A percentile compares a stretch with the other conserved stretches of the same genome.
These are phyloP conservation scores for Stylonectria norvegica DNA, from an alignment of 2,329 filamentous ascomycete genomes.

Conservation along the genomic window DNA sequence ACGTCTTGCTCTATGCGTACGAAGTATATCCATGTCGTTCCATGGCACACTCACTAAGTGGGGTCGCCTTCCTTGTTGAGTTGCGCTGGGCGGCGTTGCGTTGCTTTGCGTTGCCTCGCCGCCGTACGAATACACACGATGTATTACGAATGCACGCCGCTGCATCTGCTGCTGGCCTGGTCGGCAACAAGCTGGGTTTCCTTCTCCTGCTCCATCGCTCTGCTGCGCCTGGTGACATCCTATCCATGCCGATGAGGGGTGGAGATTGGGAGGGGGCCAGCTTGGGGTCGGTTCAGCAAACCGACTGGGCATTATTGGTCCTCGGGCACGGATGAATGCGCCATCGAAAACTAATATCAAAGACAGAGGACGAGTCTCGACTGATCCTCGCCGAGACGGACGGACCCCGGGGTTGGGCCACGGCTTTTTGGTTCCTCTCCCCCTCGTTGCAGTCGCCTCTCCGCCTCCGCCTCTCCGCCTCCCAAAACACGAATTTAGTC, in stretches of 20 bases:
- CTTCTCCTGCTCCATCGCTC: background rate
- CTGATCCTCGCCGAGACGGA: slow-evolving; percentile 7
- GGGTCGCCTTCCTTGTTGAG: background rate
- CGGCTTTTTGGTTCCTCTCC: slow-evolving; percentile 9
- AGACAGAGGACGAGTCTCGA: slow-evolving; percentile 9
- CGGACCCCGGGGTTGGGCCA: slow-evolving; percentile 4
- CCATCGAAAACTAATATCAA: slow-evolving; percentile 10
- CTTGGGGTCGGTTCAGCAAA: slow-evolving; percentile 12
- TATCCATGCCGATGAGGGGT: slow-evolving; percentile 9
- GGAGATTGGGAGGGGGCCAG: slow-evolving; percentile 11
- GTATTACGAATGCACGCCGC: background rate
- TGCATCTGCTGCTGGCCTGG: background rate
- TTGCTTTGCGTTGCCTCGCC: background rate
- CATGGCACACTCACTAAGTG: background rate
- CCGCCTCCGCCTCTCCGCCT: background rate
- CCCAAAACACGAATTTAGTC: slow-evolving; percentile 13
- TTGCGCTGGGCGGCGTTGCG: background rate
- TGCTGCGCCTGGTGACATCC: slow-evolving; percentile 11
- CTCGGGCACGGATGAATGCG: background rate
- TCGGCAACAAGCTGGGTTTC: background rate
- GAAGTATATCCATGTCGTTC: background rate
- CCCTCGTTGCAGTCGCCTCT: background rate
- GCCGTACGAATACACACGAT: no score
- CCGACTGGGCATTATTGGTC: background rate
- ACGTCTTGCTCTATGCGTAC: no score